Evolutionary conservation across 2,329 filamentous ascomycete species (phyloP).

Genomic region (Talaromyces verruculosus): DNA sequence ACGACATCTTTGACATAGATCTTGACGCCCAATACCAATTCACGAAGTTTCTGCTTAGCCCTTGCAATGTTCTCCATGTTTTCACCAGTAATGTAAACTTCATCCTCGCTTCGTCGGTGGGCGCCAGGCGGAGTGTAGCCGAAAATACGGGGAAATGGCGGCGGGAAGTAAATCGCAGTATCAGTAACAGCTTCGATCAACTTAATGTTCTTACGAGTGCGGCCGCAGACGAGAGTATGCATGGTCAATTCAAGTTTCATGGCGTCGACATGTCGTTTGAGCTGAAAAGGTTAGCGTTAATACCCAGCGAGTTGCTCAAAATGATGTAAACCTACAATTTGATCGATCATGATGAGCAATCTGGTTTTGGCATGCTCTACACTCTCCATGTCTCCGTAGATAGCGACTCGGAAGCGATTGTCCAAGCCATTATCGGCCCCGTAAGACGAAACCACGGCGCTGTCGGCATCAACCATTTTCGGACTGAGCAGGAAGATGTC

Average conservation of each 20-base stretch:
- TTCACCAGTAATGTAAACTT: conserved; percentile 94
- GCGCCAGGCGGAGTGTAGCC: conserved; percentile 84
- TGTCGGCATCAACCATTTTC: conserved; percentile 76
- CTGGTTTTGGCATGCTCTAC: conserved; percentile 96
- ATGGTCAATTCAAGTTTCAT: conserved; percentile 81
- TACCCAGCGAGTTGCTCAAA: conserved; percentile 12
- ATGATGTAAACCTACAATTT: conserved; percentile 60
- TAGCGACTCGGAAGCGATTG: conserved; percentile 85
- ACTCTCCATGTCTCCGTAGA: conserved; percentile 93
- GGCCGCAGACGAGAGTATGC: conserved; percentile 88
- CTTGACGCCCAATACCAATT: conserved; percentile 76
- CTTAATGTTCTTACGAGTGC: conserved; percentile 96
- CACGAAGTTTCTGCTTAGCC: conserved; percentile 88
- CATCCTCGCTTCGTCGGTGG: conserved; percentile 75
- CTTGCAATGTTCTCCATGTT: conserved; percentile 77
- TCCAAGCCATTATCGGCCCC: conserved; percentile 75
- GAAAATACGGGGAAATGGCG: conserved; percentile 87
- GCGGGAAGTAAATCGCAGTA: conserved; percentile 97
- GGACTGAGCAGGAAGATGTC: conserved; percentile 95
- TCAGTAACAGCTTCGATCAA: conserved; percentile 92
- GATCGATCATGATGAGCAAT: conserved; percentile 94
- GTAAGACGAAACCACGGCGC: conserved; percentile 70
- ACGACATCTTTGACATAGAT: conserved; percentile 89
- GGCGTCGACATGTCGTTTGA: conserved; percentile 66
- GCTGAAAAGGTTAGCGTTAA: conserved; percentile 34